Percentiles rank a stretch among this genome's conserved stretches.
These are phyloP conservation scores for Aureobasidium sp. DNA, from an alignment of 2,329 filamentous ascomycete genomes.

Conservation along the genomic window DNA sequence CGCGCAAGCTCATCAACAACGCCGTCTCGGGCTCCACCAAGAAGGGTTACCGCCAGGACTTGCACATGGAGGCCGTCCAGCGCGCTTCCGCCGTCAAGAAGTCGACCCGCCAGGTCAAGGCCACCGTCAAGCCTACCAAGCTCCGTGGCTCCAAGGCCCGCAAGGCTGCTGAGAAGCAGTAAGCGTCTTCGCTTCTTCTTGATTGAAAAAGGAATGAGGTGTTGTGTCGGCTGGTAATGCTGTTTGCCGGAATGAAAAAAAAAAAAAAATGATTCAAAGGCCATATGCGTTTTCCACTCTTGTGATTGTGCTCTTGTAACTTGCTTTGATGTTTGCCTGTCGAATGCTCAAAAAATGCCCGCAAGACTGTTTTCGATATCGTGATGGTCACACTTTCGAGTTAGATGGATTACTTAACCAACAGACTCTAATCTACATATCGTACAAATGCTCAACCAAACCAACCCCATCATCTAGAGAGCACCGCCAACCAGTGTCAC, in stretches of 20 bases:
- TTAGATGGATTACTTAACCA: not conserved
- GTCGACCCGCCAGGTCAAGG: slow-evolving; percentile 73
- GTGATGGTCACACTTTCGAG: not conserved
- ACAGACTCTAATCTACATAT: not conserved
- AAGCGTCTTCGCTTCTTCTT: not conserved
- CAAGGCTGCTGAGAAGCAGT: slow-evolving; percentile 46
- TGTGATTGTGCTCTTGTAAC: not conserved
- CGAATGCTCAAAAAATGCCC: no score
- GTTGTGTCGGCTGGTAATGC: slow-evolving; percentile 3
- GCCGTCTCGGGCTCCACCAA: slow-evolving; percentile 78
- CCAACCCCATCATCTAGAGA: slow-evolving; percentile 46
- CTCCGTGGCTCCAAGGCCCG: slow-evolving; percentile 71
- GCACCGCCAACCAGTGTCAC: slow-evolving; percentile 79
- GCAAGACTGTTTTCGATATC: not conserved
- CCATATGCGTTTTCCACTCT: not conserved
- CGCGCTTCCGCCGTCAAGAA: slow-evolving; percentile 71
- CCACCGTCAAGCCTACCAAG: slow-evolving; percentile 60
- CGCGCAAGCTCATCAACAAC: slow-evolving; percentile 82
- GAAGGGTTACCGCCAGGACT: slow-evolving; percentile 65
- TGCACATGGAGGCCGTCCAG: slow-evolving; percentile 61
- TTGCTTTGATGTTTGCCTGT: not conserved
- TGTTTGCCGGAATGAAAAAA: slow-evolving; percentile 10
- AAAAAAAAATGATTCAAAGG: slow-evolving; percentile 14
- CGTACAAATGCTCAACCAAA: not conserved
- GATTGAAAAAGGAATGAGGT: not conserved